Conservation (phyloP, 192 early-diverging fungal species). For the Linderina pennispora region DNA sequence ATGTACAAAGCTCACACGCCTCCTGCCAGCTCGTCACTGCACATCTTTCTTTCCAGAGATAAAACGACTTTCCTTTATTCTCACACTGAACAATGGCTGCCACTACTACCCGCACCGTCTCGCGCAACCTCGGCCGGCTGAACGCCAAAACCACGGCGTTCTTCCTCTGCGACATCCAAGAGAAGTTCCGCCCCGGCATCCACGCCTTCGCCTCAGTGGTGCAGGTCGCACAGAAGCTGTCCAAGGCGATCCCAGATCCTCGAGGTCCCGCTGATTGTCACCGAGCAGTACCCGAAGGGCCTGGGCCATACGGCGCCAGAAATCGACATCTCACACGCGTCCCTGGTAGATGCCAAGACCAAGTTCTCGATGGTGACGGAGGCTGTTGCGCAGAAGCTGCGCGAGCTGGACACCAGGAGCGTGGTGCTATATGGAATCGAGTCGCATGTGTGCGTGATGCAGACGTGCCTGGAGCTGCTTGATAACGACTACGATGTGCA, state of each 20-base stretch:
- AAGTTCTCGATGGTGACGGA: conserved; percentile 86
- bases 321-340: conserved; percentile 63
- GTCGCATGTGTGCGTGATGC: conserved; percentile 92
- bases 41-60: no score
- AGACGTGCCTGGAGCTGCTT: conserved; percentile 88
- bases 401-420: conserved; percentile 51
- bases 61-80: no score
- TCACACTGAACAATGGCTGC: no score
- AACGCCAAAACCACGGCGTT: conserved; percentile 65
- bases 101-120: no score
- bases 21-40: no score
- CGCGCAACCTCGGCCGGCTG: conserved; percentile 50
- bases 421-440: conserved; percentile 90
- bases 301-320: conserved; percentile 75
- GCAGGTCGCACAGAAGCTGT: conserved; percentile 81
- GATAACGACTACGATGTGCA: conserved; percentile 73
- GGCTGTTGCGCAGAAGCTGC: conserved; percentile 50
- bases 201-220: conserved; percentile 78
- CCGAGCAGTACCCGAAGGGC: conserved; percentile 73
- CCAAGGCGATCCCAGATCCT: conserved; percentile 66
- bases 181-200: conserved; percentile 68
- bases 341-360: conserved; percentile 60
- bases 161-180: conserved; percentile 94
- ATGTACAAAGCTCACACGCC: no score
- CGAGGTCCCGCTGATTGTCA: conserved; percentile 80